Evolutionary conservation across 148 eudicot genomes (phyloP).

Genomic region (Vaccinium macrocarpon): DNA sequence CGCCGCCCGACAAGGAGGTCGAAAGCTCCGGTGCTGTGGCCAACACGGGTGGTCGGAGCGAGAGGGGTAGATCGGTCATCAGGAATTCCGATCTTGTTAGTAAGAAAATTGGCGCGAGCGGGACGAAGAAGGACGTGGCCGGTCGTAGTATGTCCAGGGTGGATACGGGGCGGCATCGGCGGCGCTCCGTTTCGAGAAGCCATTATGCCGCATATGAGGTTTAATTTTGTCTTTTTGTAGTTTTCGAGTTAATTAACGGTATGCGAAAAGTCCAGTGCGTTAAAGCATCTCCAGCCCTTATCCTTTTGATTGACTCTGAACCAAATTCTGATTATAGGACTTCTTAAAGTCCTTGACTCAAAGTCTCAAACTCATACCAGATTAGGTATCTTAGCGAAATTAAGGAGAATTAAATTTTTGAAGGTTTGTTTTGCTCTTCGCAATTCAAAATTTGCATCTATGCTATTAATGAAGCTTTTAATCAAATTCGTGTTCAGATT

Average conservation of each 20-base stretch:
- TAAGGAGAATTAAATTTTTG: no score
- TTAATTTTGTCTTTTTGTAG: neutral
- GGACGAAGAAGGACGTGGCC: slow-evolving; percentile 22
- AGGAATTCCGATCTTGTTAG: slow-evolving; percentile 29
- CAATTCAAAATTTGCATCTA: no score
- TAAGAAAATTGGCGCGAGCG: slow-evolving; percentile 14
- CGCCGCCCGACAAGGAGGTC: slow-evolving; percentile 28
- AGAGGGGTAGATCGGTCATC: slow-evolving; percentile 59
- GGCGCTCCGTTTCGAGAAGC: slow-evolving; percentile 40
- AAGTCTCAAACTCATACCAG: no score
- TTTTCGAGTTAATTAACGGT: neutral
- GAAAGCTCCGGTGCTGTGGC: neutral
- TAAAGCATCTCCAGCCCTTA: no score
- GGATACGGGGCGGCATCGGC: slow-evolving; percentile 30
- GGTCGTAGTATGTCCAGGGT: slow-evolving; percentile 58
- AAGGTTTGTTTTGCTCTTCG: no score
- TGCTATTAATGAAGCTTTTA: no score
- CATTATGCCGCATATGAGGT: slow-evolving; percentile 47
- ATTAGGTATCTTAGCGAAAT: no score
- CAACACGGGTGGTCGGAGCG: slow-evolving; percentile 24
- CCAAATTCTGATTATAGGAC: no score
- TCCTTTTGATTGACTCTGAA: no score
- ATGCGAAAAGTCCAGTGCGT: no score
- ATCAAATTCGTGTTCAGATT: no score
- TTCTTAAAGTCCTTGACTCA: no score